A percentile compares a stretch with the other conserved stretches of the same genome.
phyloP scores from a whole-genome alignment of 2,329 filamentous ascomycete species.

The Xylaria sp. region DNA sequence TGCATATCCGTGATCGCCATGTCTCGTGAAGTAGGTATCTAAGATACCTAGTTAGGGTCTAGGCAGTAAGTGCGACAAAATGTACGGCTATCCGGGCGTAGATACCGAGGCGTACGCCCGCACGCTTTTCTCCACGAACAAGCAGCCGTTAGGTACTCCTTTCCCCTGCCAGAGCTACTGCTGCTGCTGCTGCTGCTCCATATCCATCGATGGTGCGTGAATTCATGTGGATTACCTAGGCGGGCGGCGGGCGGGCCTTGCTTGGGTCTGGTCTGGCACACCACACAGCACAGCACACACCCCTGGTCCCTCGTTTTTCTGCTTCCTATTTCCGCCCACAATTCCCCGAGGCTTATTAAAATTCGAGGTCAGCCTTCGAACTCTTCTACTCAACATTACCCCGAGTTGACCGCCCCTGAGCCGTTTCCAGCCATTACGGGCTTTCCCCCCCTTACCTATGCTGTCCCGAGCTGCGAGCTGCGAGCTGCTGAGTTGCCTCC shows the following conservation, averaged over 20 bases:
- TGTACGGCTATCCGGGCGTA: too few relatives aligned
- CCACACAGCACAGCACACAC: too few relatives aligned
- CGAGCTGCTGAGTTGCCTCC: slow-evolving; percentile 17
- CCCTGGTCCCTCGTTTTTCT: neutral
- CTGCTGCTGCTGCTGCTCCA: too few relatives aligned
- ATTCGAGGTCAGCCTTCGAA: slow-evolving; percentile 18
- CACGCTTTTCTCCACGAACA: neutral
- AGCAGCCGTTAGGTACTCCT: neutral
- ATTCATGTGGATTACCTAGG: neutral
- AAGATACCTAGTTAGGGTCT: too few relatives aligned
- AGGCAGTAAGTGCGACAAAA: too few relatives aligned
- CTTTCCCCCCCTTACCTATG: slow-evolving; percentile 24
- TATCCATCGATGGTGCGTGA: neutral
- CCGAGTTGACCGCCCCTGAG: slow-evolving; percentile 39
- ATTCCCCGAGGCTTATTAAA: slow-evolving; percentile 18
- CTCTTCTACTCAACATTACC: slow-evolving; percentile 50
- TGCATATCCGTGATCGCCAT: too few relatives aligned
- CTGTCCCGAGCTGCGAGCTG: slow-evolving; percentile 29
- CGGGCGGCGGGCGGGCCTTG: neutral
- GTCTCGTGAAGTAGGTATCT: too few relatives aligned
- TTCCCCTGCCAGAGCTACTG: too few relatives aligned
- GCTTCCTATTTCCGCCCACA: slow-evolving; percentile 9
- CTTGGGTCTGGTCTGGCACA: too few relatives aligned
- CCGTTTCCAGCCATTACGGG: neutral
- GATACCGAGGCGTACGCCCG: too few relatives aligned